Percentiles rank a stretch among this genome's conserved stretches.
Conservation (phyloP, 345 rosid genomes). For the Gossypium raimondii region DNA sequence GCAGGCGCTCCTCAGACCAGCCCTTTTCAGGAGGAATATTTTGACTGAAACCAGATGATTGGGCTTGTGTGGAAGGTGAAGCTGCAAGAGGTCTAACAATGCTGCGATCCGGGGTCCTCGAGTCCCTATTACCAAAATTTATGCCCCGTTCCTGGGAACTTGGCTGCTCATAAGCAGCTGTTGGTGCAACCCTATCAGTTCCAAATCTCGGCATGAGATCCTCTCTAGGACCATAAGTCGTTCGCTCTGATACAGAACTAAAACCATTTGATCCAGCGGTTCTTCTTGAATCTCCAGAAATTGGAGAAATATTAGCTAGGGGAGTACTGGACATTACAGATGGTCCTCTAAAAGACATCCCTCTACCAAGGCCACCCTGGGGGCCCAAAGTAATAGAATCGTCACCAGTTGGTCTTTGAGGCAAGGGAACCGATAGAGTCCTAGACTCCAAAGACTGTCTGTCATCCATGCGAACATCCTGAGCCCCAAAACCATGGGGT, state of each 20-base stretch:
- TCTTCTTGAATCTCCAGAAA: conserved; percentile 56
- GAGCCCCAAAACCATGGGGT: conserved; percentile 53
- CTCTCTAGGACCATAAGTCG: conserved; percentile 40
- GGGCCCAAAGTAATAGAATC: conserved; percentile 88
- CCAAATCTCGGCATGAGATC: conserved; percentile 40
- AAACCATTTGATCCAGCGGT: conserved; percentile 56
- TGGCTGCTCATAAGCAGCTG: conserved; percentile 42
- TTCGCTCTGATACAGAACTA: conserved; percentile 36
- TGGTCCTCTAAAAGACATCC: conserved; percentile 75
- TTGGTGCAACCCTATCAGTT: conserved; percentile 18
- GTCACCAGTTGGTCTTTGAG: conserved; percentile 63
- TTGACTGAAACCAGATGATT: conserved; percentile 33
- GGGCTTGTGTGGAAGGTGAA: conserved; percentile 44
- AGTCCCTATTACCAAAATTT: conserved; percentile 48
- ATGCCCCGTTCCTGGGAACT: conserved; percentile 46
- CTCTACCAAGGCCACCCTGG: conserved; percentile 96
- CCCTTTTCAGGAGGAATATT: conserved; percentile 45
- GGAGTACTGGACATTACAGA: conserved; percentile 32
- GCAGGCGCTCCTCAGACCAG: conserved; percentile 56
- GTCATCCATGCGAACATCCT: conserved; percentile 76
- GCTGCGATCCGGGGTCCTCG: conserved; percentile 35
- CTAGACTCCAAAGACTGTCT: conserved; percentile 67
- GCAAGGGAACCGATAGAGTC: conserved; percentile 64
- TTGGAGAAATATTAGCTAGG: conserved; percentile 43
- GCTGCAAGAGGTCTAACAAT: conserved; percentile 49